Percentiles rank a stretch among this genome's conserved stretches.
Evolutionary conservation across 768 basidiomycete species (phyloP).

Genomic region (Pleurotus citrinopileatus): DNA sequence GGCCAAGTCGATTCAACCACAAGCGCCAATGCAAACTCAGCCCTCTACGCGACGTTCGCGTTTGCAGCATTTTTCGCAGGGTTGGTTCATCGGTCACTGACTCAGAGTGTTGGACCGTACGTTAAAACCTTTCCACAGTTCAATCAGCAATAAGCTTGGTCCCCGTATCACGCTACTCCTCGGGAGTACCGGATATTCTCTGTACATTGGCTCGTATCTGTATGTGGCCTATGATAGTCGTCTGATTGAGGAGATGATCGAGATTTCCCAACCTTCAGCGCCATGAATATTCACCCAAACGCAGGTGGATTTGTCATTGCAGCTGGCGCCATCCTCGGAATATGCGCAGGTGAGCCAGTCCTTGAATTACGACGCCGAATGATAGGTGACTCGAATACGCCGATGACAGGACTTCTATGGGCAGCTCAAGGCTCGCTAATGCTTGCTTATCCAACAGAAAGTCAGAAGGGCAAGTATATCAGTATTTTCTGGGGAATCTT

Average conservation of each 20-base stretch:
- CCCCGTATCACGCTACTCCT: constrained; percentile 67
- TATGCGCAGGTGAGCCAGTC: constrained; percentile 48
- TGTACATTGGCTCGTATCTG: constrained; percentile 75
- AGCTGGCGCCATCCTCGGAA: constrained; percentile 70
- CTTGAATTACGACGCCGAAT: not conserved
- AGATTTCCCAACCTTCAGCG: constrained; percentile 32
- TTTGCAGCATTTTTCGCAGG: constrained; percentile 67
- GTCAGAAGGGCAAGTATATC: constrained; percentile 73
- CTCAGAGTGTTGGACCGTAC: not conserved
- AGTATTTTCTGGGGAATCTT: constrained; percentile 83
- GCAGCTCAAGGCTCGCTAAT: constrained; percentile 81
- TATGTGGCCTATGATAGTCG: constrained; percentile 28
- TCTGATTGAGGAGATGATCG: not conserved
- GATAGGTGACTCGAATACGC: not conserved
- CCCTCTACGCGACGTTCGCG: constrained; percentile 57
- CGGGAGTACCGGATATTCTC: constrained; percentile 70
- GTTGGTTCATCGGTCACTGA: constrained; percentile 26
- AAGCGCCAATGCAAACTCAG: constrained; percentile 53
- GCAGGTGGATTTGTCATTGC: constrained; percentile 64
- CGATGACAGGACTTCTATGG: constrained; percentile 63
- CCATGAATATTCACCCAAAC: constrained; percentile 63
- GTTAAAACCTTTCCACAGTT: constrained; percentile 34
- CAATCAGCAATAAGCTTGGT: constrained; percentile 78
- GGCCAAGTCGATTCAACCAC: constrained; percentile 54
- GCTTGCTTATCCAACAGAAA: constrained; percentile 79